phyloP scores from a whole-genome alignment of 495 filamentous ascomycete species.

The Penicillium paxilli region DNA sequence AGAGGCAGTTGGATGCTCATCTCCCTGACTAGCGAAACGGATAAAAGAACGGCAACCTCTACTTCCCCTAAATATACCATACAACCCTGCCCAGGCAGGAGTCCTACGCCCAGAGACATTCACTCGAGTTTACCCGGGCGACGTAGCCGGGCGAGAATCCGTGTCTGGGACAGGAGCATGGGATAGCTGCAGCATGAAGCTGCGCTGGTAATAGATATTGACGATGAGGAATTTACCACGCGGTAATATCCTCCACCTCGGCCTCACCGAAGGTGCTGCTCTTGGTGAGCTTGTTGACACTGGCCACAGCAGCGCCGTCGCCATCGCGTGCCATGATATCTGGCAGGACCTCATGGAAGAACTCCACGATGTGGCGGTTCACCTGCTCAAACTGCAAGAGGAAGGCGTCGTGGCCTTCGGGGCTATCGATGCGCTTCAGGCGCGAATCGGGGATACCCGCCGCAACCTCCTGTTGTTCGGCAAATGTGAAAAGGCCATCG shows the following conservation, averaged over 20 bases:
- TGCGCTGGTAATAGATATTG: constrained; percentile 16
- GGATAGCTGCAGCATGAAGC: constrained; percentile 35
- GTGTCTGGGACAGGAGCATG: constrained; percentile 23
- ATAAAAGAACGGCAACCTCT: constrained; percentile 43
- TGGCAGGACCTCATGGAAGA: constrained; percentile 78
- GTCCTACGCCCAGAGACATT: neutral
- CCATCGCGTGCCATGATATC: constrained; percentile 75
- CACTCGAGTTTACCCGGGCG: neutral
- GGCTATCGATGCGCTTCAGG: constrained; percentile 83
- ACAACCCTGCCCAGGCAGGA: constrained; percentile 10
- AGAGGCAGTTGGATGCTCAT: constrained; percentile 53
- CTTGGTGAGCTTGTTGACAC: constrained; percentile 59
- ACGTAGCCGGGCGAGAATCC: constrained; percentile 14
- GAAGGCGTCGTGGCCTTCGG: constrained; percentile 96
- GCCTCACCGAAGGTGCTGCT: constrained; percentile 90
- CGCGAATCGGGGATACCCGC: constrained; percentile 75
- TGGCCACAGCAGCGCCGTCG: constrained; percentile 34
- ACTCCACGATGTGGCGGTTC: constrained; percentile 80
- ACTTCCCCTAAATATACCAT: constrained; percentile 35
- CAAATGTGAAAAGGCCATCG: constrained; percentile 94
- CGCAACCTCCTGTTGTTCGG: constrained; percentile 90
- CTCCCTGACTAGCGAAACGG: constrained; percentile 47
- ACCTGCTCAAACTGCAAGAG: constrained; percentile 96
- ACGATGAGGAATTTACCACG: constrained; percentile 63
- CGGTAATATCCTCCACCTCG: constrained; percentile 95